These are phyloP conservation scores for Neophaeococcomyces aloes DNA, from an alignment of 2,329 filamentous ascomycete genomes.

Conservation along the genomic window DNA sequence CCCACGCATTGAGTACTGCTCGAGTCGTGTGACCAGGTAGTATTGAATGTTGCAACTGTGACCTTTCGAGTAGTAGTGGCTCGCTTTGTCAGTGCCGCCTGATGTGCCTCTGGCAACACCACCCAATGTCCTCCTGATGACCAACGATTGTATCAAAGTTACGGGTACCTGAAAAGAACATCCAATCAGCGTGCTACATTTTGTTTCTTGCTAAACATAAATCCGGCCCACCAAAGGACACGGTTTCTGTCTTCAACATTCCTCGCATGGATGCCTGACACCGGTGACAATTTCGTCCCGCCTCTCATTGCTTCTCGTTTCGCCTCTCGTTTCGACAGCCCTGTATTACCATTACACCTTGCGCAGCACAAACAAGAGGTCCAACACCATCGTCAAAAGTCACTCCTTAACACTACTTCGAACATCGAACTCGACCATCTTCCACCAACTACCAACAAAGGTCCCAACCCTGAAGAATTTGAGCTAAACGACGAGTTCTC, in stretches of 20 bases:
- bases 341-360: constrained; percentile 15
- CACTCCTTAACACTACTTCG: constrained; percentile 1
- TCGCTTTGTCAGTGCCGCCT: no score
- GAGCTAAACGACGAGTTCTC: constrained; percentile 7
- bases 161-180: not conserved
- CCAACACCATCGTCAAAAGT: not conserved
- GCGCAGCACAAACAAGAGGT: constrained; percentile 7
- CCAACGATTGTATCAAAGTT: no score
- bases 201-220: not conserved
- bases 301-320: constrained; percentile 16
- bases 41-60: no score
- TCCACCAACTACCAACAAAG: constrained; percentile 1
- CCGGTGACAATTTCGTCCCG: constrained; percentile 19
- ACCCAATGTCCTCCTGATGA: no score
- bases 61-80: no score
- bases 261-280: constrained; percentile 22
- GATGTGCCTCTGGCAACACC: no score
- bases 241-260: constrained; percentile 3
- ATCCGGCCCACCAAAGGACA: not conserved
- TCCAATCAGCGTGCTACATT: not conserved
- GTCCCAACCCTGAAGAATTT: constrained; percentile 2
- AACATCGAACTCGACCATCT: constrained; percentile 14
- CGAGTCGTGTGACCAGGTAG: no score
- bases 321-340: constrained; percentile 7
- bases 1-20: no score